Evolutionary conservation across 2,329 filamentous ascomycete species (phyloP), one percentile per base, ranked within the genome.

Genomic region (Penicillium fuscoglaucum): DNA sequence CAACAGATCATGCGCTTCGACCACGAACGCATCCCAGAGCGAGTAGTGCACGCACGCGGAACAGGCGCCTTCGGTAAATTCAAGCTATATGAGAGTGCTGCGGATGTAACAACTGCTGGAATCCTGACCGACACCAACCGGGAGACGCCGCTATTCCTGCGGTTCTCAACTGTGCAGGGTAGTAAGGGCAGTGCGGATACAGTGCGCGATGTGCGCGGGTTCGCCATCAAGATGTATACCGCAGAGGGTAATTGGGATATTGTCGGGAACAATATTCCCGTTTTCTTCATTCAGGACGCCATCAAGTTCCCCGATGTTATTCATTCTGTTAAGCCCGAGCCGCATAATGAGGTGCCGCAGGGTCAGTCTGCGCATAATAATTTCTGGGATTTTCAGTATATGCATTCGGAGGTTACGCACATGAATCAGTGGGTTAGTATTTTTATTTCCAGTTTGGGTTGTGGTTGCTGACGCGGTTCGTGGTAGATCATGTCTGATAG

Each of bases 161-260:
- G 90, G 0, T 93, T 95, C 73, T 93, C 90, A 0, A 93, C 90
- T 0, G 90, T 91, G 0, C 80, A 90, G 2, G 89, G 89, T 7
- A 90, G 86, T 69, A 83, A 87, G 35, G 90, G 90, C 13, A 90
- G 87, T 52, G 88, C 90, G 6, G 90, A 95, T 70, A 93, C 89
- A 0, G 90, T 92, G 1, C 84, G 90, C n/a, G 90, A 95, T 78
- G 88, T 92, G 2, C 85, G 90, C 39, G 90, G 90, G 1, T 95
- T 93, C 62, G 89, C 90, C 0, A 75, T 90, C 61, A 91, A 90
- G 73, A 86, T 90, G 68, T 92, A 92, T 70, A 92, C 90, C 0
- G 78, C 89, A 0, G 89, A 93, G 67, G 90, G 89, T 4, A 91
- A 90, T 65, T 90, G 87, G 85, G 74, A 77, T 62, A 71, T 77